phyloP scores from a whole-genome alignment of 257 asterid species.

The Nicotiana noctiflora region DNA sequence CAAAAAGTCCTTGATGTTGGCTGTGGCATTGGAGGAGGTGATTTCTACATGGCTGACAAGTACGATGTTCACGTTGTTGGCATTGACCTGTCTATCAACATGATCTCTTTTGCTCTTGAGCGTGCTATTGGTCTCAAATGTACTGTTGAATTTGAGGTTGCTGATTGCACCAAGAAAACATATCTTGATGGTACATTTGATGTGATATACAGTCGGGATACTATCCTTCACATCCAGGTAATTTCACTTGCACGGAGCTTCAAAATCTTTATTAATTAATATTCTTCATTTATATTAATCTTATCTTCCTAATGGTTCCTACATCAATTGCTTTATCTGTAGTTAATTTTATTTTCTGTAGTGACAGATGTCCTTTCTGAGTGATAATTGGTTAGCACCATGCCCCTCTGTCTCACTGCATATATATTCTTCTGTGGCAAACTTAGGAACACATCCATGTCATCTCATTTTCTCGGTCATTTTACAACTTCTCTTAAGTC shows the following conservation, averaged over 20 bases:
- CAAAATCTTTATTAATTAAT: background rate
- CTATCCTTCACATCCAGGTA: constrained; percentile 93
- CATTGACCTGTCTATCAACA: constrained; percentile 85
- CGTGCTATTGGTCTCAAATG: constrained; percentile 80
- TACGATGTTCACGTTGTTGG: constrained; percentile 88
- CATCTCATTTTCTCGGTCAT: background rate
- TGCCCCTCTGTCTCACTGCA: too few relatives aligned
- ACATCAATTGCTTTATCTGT: background rate
- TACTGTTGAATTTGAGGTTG: constrained; percentile 97
- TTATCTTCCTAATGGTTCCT: background rate
- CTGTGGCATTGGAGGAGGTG: constrained; percentile 99
- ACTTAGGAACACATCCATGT: background rate
- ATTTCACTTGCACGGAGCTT: constrained; percentile 7
- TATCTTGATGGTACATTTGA: constrained; percentile 74
- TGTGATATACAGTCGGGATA: constrained; percentile 91
- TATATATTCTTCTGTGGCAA: background rate
- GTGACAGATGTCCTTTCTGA: background rate
- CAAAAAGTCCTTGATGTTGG: constrained; percentile 96
- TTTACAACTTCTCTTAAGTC: background rate
- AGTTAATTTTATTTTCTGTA: background rate
- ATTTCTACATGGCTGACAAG: constrained; percentile 88
- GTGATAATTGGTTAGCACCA: too few relatives aligned
- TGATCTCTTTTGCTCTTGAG: constrained; percentile 95
- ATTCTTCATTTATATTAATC: background rate
- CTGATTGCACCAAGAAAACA: constrained; percentile 87